Evolutionary conservation across 169 alveolate species (phyloP), one percentile per base, ranked within the genome.

Genomic region (Plasmodium vinckei): DNA sequence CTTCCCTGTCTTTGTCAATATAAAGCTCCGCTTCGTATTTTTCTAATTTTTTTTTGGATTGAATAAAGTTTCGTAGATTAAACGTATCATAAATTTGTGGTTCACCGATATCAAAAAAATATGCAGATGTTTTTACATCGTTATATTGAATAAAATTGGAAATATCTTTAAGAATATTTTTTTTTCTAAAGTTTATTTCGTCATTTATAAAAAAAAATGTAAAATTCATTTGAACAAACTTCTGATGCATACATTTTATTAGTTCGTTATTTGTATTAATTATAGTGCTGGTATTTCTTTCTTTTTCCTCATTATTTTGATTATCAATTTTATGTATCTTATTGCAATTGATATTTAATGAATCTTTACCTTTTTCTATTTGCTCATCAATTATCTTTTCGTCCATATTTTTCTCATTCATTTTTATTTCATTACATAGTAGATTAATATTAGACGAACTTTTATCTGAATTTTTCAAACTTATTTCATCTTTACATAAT

Each of bases 51-150:
- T 51, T 77, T 15, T 33, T 77, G 9, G 21, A 19, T 19, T 64
- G 73, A 9, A 77, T 27, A 56, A 77, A 77, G 54, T 57, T 47
- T 69, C 53, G 33, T 44, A 64, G 9, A 27, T 77, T 46, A 33
- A 77, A 77, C 1, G 88, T 17, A 44, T 77, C 88, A 12, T 63
- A 77, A 53, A 17, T 63, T 25, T 44, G 63, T 21, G 73, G n/a
- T 25, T 9, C 3, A 10, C 77, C 68, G 33, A 77, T 61, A 57
- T 77, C 88, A 77, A 77, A 77, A 68, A 77, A 63, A 17, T 77
- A 77, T n/a, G 88, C 88, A 57, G 70, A 77, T 27, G 88, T 77
- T 17, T 64, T 77, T 63, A 77, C 46, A 19, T 64, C 77, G 12
- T 42, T 63, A 49, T 77, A 77, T 63, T 64, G 63, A 17, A 65